Percentiles rank a stretch among this genome's conserved stretches.
phyloP scores from a whole-genome alignment of 106 monocot genomes.

The Dendrobium officinale region DNA sequence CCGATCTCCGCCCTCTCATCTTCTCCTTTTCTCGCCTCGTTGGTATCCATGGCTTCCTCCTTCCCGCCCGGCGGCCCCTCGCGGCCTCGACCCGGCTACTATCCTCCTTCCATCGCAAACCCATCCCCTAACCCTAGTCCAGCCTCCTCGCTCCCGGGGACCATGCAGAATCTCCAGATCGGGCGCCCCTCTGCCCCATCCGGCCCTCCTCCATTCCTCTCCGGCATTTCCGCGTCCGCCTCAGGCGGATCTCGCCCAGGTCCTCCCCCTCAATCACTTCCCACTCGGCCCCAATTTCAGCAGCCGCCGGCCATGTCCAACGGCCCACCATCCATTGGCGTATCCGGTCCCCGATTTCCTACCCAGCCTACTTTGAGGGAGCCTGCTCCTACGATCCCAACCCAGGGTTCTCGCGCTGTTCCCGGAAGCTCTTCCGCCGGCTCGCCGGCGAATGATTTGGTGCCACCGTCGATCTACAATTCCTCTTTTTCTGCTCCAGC shows the following conservation, averaged over 20 bases:
- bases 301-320: neutral
- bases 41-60: conserved; percentile 47
- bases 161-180: conserved; percentile 78
- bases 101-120: conserved; percentile 3
- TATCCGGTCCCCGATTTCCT: neutral
- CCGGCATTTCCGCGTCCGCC: neutral
- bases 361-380: neutral
- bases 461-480: neutral
- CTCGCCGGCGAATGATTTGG: neutral
- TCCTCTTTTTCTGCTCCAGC: conserved; percentile 3
- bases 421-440: conserved; percentile 3
- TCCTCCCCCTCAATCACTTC: conserved; percentile 6
- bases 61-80: conserved; percentile 27
- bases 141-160: conserved; percentile 21
- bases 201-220: conserved; percentile 9
- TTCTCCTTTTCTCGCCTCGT: neutral
- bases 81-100: conserved; percentile 17
- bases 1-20: neutral
- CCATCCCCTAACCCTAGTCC: conserved; percentile 12
- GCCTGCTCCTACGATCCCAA: neutral
- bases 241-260: conserved; percentile 5
- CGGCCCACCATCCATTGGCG: neutral
- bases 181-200: conserved; percentile 20
- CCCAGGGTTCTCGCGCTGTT: neutral
- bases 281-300: conserved; percentile 9